These are phyloP conservation scores for Serendipita vermifera DNA, from an alignment of 768 basidiomycete genomes.

Conservation along the genomic window DNA sequence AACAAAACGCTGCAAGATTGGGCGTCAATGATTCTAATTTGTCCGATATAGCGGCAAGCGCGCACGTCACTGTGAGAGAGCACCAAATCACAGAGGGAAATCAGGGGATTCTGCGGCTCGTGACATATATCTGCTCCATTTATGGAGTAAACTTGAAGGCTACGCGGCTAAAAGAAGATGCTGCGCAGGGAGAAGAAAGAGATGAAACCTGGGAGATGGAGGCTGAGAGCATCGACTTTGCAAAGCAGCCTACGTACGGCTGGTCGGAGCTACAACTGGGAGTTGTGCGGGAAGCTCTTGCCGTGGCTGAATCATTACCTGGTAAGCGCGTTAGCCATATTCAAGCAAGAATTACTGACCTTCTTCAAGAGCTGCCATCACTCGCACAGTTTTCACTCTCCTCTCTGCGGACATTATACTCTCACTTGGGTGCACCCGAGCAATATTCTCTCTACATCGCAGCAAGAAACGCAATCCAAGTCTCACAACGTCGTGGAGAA, in stretches of 20 bases:
- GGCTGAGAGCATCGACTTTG: constrained; percentile 31
- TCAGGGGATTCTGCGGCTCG: constrained; percentile 58
- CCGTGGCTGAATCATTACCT: constrained; percentile 81
- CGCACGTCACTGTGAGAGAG: constrained; percentile 48
- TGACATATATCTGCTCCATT: constrained; percentile 61
- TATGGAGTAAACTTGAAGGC: constrained; percentile 74
- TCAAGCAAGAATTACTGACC: not conserved
- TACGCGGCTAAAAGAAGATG: constrained; percentile 36
- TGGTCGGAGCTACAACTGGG: constrained; percentile 95
- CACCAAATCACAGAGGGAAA: constrained; percentile 72
- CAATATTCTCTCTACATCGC: constrained; percentile 69
- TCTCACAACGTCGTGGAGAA: constrained; percentile 67
- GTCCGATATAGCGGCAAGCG: not conserved
- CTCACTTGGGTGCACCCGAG: constrained; percentile 56
- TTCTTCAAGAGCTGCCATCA: constrained; percentile 54
- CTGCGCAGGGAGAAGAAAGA: constrained; percentile 15
- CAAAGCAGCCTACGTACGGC: constrained; percentile 47
- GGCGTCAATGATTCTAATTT: constrained; percentile 8
- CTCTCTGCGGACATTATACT: constrained; percentile 59
- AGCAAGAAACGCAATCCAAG: constrained; percentile 55
- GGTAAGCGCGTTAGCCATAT: constrained; percentile 36
- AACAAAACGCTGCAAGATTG: constrained; percentile 25
- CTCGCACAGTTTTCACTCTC: constrained; percentile 87
- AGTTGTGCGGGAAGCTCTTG: constrained; percentile 82
- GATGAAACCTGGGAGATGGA: constrained; percentile 19